Evolutionary conservation across 1,284 basidiomycete species (phyloP).

Genomic region (Fomitopsis betulina): DNA sequence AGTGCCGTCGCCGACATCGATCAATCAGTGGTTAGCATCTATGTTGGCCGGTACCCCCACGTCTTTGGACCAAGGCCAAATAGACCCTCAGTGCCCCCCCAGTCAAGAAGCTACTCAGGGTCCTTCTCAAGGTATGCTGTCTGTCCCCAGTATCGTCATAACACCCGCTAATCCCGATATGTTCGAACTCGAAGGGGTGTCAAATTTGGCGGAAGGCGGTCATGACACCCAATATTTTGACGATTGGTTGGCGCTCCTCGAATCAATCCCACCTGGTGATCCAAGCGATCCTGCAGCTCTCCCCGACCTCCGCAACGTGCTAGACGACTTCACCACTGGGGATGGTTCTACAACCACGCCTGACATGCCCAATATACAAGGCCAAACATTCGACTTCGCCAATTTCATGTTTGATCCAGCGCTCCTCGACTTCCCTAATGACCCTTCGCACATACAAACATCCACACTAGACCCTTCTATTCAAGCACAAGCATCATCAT

Average conservation of each 20-base stretch:
- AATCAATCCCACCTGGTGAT: conserved; percentile 19
- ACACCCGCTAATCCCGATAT: neutral
- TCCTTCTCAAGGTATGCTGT: neutral
- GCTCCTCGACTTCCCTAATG: conserved; percentile 22
- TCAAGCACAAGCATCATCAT: neutral
- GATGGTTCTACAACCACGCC: neutral
- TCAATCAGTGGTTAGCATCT: neutral
- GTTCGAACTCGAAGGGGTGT: neutral
- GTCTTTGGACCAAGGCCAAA: neutral
- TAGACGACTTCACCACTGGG: conserved; percentile 9
- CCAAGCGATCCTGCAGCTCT: conserved; percentile 13
- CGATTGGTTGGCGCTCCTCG: conserved; percentile 18
- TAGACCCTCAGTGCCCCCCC: neutral
- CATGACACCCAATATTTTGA: conserved; percentile 16
- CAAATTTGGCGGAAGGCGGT: conserved; percentile 1
- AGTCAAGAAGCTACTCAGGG: too few relatives aligned
- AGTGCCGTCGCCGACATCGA: neutral
- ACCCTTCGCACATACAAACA: neutral
- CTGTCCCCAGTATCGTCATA: neutral
- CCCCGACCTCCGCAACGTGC: conserved; percentile 6
- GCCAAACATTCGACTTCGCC: conserved; percentile 7
- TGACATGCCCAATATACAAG: neutral
- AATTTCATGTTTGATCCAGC: conserved; percentile 33
- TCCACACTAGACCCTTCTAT: neutral
- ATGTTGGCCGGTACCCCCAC: neutral